These are phyloP conservation scores for Botryotinia calthae DNA, from an alignment of 2,329 filamentous ascomycete genomes.

Conservation along the genomic window DNA sequence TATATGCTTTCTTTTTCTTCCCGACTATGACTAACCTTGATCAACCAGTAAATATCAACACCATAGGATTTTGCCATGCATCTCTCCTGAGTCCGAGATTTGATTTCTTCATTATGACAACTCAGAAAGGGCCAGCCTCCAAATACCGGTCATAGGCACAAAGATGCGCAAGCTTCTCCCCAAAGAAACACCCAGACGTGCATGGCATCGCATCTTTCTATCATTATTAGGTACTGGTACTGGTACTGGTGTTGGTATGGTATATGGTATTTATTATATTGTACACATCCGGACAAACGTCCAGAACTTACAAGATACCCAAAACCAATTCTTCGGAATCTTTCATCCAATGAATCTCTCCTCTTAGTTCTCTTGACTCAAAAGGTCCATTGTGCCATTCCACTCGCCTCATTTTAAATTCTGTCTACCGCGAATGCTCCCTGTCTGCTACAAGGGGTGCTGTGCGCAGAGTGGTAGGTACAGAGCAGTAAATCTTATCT, in stretches of 20 bases:
- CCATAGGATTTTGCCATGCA: background rate
- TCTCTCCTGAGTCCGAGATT: background rate
- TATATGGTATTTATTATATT: too few relatives aligned
- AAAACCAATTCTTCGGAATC: background rate
- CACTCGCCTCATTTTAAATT: slow-evolving; percentile 4
- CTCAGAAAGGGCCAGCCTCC: background rate
- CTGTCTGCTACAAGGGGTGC: background rate
- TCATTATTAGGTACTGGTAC: background rate
- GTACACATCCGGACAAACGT: background rate
- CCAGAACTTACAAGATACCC: background rate
- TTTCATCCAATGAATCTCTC: background rate
- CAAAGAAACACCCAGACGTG: background rate
- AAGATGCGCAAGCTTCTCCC: background rate
- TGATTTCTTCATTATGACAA: background rate
- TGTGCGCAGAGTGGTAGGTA: background rate
- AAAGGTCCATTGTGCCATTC: background rate
- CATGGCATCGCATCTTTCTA: background rate
- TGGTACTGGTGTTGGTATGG: background rate
- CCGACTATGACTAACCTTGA: background rate
- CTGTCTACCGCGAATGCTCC: background rate
- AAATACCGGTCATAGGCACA: background rate
- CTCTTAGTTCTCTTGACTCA: background rate
- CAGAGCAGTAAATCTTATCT: slow-evolving; percentile 8
- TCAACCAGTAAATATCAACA: background rate
- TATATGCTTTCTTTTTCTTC: background rate